Evolutionary conservation across 352 stramenopile species (phyloP), one percentile per base, ranked within the genome.

Genomic region (Pythium scleroteichum): DNA sequence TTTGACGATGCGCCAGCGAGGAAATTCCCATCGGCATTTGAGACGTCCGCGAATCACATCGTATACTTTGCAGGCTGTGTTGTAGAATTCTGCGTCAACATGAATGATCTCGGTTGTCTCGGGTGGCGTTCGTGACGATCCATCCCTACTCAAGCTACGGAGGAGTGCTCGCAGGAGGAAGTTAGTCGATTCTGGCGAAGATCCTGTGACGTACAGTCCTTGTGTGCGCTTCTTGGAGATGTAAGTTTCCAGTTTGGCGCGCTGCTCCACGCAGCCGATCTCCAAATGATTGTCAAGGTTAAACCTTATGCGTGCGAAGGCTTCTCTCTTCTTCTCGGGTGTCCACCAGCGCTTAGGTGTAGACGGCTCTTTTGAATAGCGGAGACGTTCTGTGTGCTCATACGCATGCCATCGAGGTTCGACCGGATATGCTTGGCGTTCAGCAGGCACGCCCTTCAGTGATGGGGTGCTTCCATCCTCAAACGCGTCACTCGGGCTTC

Each of bases 71-170:
- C 33, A n/a, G 22, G 33, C 19, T 13, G 35, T 39, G 13, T 22
- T 39, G 51, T 58, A 58, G 9, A 58, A 27, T 13, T 58, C 51
- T 20, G 33, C 22, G 29, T 58, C 46, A 39, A 58, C 33, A 24
- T 27, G 20, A 16, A 42, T 24, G 12, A 58, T 24, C n/a, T 54
- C 48, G 5, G 26, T 14, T 14, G 26, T 41, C 48, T 54, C 13
- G 38, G 16, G 27, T 22, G 48, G 29, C 29, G 10, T 35, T 10
- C 5, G 5, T 35, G n/a, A n/a, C n/a, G n/a, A n/a, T n/a, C n/a
- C n/a, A n/a, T 35, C 29, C 29, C 5, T 10, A 35, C 29, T 35
- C 29, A 35, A 35, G 29, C 29, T 35, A 10, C 29, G 29, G 29
- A 35, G 29, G 29, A 35, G 5, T 35, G 29, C 29, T 35, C 29